These are phyloP conservation scores for Solanum hybrid DNA, from an alignment of 305 asterid species.

Conservation along the genomic window DNA sequence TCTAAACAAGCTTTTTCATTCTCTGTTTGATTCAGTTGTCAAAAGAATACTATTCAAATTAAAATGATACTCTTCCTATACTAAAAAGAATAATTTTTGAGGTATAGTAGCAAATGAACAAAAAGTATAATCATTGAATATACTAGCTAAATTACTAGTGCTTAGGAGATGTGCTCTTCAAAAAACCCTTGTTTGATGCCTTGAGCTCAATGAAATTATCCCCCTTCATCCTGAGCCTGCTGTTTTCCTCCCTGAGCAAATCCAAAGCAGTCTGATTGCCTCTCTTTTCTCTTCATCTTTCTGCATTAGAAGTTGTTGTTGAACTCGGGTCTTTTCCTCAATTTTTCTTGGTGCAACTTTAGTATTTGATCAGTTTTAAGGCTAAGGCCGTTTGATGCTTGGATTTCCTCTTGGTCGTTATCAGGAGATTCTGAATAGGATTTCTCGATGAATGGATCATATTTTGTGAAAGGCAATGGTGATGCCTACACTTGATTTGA, in stretches of 20 bases:
- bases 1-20: not conserved
- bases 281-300: slow-evolving; percentile 56
- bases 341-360: slow-evolving; percentile 22
- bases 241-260: slow-evolving; percentile 55
- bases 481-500: slow-evolving; percentile 29
- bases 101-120: not conserved
- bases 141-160: not conserved
- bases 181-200: slow-evolving; percentile 37
- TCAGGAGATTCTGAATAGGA: slow-evolving; percentile 22
- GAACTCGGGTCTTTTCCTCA: slow-evolving; percentile 46
- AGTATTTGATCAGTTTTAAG: slow-evolving; percentile 15
- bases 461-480: slow-evolving; percentile 26
- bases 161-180: slow-evolving; percentile 34
- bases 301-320: slow-evolving; percentile 36
- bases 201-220: slow-evolving; percentile 10
- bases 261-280: slow-evolving; percentile 85
- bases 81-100: not conserved
- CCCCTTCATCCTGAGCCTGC: slow-evolving; percentile 25
- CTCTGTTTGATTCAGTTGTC: not conserved
- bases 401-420: slow-evolving; percentile 26
- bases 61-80: not conserved
- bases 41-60: not conserved
- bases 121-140: not conserved
- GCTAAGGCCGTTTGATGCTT: slow-evolving; percentile 1
- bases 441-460: slow-evolving; percentile 31